These are phyloP conservation scores for Linnemannia elongata DNA, from an alignment of 192 early-diverging fungal species.

Conservation along the genomic window DNA sequence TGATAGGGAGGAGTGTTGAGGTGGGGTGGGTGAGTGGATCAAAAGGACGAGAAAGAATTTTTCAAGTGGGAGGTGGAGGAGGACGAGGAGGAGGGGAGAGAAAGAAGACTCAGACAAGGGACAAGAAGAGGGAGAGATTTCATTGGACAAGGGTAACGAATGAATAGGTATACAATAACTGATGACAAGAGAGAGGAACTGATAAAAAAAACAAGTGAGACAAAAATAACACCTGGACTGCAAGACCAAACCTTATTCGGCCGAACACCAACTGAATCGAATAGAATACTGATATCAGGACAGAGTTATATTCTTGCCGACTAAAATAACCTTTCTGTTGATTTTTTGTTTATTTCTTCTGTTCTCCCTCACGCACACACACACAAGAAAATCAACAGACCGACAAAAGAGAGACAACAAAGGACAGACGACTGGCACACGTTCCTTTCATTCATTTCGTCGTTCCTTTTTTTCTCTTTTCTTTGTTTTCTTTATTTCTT, in stretches of 20 bases:
- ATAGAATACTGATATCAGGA: neutral
- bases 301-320: neutral
- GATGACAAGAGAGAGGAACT: neutral
- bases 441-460: neutral
- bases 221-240: neutral
- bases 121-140: neutral
- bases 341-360: neutral
- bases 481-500: neutral
- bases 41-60: neutral
- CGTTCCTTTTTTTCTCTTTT: neutral
- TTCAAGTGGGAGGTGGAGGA: neutral
- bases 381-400: neutral
- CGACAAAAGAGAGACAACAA: neutral
- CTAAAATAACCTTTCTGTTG: neutral
- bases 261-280: neutral
- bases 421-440: neutral
- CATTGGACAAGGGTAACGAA: neutral
- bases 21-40: neutral
- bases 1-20: neutral
- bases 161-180: neutral
- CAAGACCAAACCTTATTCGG: neutral
- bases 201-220: constrained; percentile 8
- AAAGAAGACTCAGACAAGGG: neutral
- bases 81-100: no score
- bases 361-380: no score